Conservation (phyloP, 23 red algal species). For the Gracilariopsis chorda region DNA sequence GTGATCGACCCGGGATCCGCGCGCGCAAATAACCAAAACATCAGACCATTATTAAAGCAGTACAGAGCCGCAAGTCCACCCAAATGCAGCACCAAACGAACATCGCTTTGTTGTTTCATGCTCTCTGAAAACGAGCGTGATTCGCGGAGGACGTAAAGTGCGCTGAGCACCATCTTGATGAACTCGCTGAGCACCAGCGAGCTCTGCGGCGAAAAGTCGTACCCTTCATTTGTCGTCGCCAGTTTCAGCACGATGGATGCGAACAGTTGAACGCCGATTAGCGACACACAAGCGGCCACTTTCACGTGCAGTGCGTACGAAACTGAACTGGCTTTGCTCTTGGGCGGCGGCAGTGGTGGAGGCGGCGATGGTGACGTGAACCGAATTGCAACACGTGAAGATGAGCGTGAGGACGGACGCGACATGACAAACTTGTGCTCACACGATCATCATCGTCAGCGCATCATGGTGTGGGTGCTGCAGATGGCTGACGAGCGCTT, state of each 20-base stretch:
- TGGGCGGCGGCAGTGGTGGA: no score
- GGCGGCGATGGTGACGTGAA: not conserved
- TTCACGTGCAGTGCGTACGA: constrained; percentile 9
- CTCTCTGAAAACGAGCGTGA: not conserved
- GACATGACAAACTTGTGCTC: no score
- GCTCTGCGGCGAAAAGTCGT: constrained; percentile 39
- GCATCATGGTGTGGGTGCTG: no score
- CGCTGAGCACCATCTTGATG: constrained; percentile 9
- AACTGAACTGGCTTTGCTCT: no score
- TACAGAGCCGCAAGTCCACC: constrained; percentile 14
- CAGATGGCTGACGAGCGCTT: no score
- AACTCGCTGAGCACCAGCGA: constrained; percentile 29
- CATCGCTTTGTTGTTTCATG: not conserved
- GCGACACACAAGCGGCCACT: not conserved
- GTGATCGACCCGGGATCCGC: constrained; percentile 46
- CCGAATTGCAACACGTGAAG: not conserved
- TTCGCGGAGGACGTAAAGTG: not conserved
- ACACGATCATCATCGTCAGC: no score
- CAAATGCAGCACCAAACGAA: constrained; percentile 3
- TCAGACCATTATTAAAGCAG: constrained; percentile 32
- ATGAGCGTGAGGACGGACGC: not conserved
- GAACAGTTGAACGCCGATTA: constrained; percentile 40
- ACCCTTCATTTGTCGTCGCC: not conserved
- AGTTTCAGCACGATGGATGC: constrained; percentile 32
- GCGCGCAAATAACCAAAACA: constrained; percentile 41